Evolutionary conservation across 2,329 filamentous ascomycete genomes (phyloP).

Genomic region (Apiospora saccharicola): DNA sequence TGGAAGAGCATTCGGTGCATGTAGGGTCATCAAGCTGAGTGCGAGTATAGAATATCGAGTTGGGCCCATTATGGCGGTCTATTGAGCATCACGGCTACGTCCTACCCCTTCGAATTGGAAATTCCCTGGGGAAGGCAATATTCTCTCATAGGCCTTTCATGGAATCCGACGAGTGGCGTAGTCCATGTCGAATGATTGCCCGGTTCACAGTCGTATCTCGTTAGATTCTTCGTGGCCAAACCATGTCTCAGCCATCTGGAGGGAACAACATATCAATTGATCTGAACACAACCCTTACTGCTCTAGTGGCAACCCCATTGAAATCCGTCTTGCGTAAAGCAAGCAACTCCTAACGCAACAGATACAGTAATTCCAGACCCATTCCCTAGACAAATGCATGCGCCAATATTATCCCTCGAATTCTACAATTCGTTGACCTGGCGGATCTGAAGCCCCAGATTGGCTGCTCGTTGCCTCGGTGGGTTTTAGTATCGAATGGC

Average conservation of each 20-base stretch:
- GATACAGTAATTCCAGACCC: constrained; percentile 37
- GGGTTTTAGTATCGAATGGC: constrained; percentile 36
- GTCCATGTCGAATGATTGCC: background rate
- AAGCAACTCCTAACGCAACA: constrained; percentile 31
- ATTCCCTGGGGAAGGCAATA: background rate
- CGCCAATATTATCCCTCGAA: constrained; percentile 49
- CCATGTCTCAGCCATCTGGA: constrained; percentile 35
- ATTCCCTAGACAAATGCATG: constrained; percentile 30
- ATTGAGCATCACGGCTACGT: background rate
- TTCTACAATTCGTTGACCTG: constrained; percentile 52
- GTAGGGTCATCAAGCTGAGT: background rate
- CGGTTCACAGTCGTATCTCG: background rate
- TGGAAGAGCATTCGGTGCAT: background rate
- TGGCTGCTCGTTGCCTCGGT: constrained; percentile 36
- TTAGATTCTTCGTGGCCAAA: constrained; percentile 31
- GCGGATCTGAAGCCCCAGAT: constrained; percentile 36
- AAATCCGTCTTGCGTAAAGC: constrained; percentile 27
- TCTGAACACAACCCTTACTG: constrained; percentile 34
- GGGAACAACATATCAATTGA: constrained; percentile 29
- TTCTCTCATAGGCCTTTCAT: background rate
- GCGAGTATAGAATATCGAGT: background rate
- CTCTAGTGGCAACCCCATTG: constrained; percentile 28
- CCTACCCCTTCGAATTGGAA: background rate
- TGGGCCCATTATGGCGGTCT: background rate
- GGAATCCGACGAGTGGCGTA: background rate